Evolutionary conservation across 2,329 filamentous ascomycete species (phyloP).

Genomic region (Colletotrichum nymphaeae): DNA sequence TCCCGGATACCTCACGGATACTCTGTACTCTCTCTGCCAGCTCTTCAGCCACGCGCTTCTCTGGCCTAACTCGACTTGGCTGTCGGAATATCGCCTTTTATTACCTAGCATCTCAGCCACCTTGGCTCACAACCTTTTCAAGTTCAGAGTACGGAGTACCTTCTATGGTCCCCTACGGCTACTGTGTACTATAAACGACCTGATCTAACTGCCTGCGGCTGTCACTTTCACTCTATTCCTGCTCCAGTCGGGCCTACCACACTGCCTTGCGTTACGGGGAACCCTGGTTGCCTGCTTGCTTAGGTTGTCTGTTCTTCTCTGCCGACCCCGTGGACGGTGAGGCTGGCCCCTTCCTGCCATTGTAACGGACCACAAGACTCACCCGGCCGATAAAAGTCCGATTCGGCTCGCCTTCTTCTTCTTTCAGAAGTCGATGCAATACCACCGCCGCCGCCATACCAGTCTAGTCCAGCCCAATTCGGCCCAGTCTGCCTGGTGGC

Average conservation of each 20-base stretch:
- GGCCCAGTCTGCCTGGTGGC: not conserved
- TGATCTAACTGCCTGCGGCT: not conserved
- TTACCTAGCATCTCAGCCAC: too few relatives aligned
- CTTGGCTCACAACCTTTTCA: too few relatives aligned
- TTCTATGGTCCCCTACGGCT: not conserved
- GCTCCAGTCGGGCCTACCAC: not conserved
- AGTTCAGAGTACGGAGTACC: too few relatives aligned
- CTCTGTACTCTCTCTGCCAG: not conserved
- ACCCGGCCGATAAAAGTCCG: conserved; percentile 10
- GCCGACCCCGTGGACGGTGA: not conserved
- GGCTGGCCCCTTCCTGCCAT: not conserved
- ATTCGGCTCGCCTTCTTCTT: not conserved
- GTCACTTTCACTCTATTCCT: not conserved
- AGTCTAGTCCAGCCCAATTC: not conserved
- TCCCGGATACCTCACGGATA: too few relatives aligned
- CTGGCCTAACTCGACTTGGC: not conserved
- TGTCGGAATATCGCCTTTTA: not conserved
- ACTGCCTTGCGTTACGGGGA: too few relatives aligned
- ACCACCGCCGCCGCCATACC: not conserved
- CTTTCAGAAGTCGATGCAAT: conserved; percentile 1
- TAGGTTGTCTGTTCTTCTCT: too few relatives aligned
- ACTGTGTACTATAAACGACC: not conserved
- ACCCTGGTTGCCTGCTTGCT: too few relatives aligned
- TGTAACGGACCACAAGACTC: not conserved
- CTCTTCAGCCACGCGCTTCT: not conserved